A percentile compares a stretch with the other conserved stretches of the same genome.
Evolutionary conservation across 1,284 basidiomycete species (phyloP).

Genomic region (Amylostereum areolatum): DNA sequence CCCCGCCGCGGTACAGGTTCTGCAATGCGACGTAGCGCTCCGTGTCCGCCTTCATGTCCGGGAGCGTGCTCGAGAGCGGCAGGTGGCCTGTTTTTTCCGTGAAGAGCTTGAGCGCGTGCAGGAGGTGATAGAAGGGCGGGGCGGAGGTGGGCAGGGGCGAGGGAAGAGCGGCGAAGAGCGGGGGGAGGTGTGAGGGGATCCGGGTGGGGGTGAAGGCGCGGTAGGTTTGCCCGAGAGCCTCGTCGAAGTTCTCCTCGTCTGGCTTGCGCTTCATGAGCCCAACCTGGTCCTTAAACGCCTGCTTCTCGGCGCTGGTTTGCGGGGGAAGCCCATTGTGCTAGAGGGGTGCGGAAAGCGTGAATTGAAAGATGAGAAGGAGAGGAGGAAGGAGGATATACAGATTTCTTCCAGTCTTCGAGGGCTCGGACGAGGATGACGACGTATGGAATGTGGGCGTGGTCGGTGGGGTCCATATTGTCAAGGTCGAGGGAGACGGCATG

Average conservation of each 20-base stretch:
- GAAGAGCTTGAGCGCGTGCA: constrained; percentile 70
- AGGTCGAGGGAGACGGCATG: constrained; percentile 73
- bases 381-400: constrained; percentile 34
- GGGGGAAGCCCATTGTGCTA: constrained; percentile 67
- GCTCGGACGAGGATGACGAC: constrained; percentile 82
- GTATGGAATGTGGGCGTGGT: constrained; percentile 85
- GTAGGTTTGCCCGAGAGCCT: constrained; percentile 80
- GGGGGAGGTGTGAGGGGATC: constrained; percentile 24
- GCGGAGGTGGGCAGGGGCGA: not conserved
- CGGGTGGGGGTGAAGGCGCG: constrained; percentile 64
- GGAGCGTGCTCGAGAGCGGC: constrained; percentile 66
- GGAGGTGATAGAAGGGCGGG: constrained; percentile 80
- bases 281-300: constrained; percentile 71
- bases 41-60: constrained; percentile 96
- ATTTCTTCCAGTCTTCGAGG: constrained; percentile 74
- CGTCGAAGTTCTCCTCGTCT: constrained; percentile 97
- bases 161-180: not conserved
- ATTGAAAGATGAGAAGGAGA: not conserved
- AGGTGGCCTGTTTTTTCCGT: constrained; percentile 37
- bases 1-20: constrained; percentile 66
- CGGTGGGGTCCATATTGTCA: constrained; percentile 72
- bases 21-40: constrained; percentile 77
- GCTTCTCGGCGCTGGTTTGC: constrained; percentile 60
- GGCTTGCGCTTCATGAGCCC: constrained; percentile 55
- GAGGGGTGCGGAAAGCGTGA: too few species aligned